Conservation (phyloP, 2,329 filamentous ascomycete genomes). For the Colletotrichum cereale region DNA sequence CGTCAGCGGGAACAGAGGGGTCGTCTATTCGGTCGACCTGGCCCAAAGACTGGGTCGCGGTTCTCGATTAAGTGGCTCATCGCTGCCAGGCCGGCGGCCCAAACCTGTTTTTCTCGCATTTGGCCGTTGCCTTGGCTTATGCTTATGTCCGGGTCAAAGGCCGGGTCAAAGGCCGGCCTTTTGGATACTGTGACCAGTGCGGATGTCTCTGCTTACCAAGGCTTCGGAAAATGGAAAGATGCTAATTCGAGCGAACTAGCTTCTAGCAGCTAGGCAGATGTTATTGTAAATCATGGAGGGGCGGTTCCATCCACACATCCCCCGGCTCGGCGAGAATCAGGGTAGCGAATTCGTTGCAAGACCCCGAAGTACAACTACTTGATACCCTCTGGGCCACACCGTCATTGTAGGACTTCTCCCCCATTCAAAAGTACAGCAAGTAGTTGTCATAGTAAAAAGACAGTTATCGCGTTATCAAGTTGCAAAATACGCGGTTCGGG, state of each 20-base stretch:
- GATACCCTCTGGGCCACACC: neutral
- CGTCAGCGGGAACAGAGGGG: neutral
- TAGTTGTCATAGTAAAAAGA: neutral
- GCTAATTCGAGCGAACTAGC: too few species aligned
- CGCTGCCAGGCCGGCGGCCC: neutral
- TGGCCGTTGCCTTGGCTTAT: neutral
- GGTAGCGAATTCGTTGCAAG: neutral
- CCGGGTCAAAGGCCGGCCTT: neutral
- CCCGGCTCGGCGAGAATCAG: too few species aligned
- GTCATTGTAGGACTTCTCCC: neutral
- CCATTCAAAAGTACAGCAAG: too few species aligned
- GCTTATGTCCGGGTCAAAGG: neutral
- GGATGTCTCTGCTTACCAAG: neutral
- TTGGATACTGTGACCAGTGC: neutral
- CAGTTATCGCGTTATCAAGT: neutral
- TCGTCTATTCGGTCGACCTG: neutral
- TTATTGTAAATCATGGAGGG: neutral
- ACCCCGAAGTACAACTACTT: neutral
- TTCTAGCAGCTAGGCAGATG: neutral
- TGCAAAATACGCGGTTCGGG: neutral
- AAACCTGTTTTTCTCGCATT: neutral
- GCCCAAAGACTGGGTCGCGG: neutral
- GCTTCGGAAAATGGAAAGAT: neutral
- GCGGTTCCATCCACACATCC: neutral
- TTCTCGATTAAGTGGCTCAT: neutral